These are phyloP conservation scores for Citrus cavaleriei DNA, from an alignment of 345 rosid species.

Conservation along the genomic window DNA sequence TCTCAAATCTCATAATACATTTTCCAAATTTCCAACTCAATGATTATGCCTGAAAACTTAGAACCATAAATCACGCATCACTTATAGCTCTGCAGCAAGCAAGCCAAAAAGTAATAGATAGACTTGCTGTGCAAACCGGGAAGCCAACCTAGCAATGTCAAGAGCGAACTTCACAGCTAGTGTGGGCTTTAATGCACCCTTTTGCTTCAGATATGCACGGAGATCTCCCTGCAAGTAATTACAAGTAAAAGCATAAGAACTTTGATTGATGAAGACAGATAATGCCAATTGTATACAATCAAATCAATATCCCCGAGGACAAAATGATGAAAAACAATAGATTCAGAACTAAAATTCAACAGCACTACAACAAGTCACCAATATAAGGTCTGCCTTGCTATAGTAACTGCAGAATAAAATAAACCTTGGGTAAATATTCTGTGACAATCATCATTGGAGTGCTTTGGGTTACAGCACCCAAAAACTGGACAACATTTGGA, in stretches of 20 bases:
- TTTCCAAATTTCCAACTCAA: background rate
- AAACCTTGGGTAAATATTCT: constrained; percentile 70
- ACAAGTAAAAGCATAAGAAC: background rate
- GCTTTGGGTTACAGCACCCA: constrained; percentile 88
- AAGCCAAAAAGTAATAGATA: background rate
- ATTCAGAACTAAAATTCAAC: background rate
- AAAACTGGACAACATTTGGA: constrained; percentile 86
- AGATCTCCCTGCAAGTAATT: constrained; percentile 63
- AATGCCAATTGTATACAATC: background rate
- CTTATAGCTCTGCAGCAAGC: background rate
- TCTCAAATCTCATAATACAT: background rate
- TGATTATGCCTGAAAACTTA: background rate
- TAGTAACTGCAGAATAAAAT: background rate
- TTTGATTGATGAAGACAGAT: background rate
- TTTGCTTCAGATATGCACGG: constrained; percentile 58
- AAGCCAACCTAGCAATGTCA: constrained; percentile 71
- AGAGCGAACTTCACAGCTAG: constrained; percentile 77
- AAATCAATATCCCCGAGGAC: background rate
- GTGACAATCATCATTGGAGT: constrained; percentile 89
- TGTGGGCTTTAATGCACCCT: constrained; percentile 53
- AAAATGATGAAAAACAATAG: too few relatives aligned
- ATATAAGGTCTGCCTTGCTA: background rate
- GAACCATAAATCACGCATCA: background rate
- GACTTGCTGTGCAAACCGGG: background rate
- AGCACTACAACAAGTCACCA: background rate